Evolutionary conservation across 306 rosid species (phyloP).

Genomic region (Prunus mongolica): DNA sequence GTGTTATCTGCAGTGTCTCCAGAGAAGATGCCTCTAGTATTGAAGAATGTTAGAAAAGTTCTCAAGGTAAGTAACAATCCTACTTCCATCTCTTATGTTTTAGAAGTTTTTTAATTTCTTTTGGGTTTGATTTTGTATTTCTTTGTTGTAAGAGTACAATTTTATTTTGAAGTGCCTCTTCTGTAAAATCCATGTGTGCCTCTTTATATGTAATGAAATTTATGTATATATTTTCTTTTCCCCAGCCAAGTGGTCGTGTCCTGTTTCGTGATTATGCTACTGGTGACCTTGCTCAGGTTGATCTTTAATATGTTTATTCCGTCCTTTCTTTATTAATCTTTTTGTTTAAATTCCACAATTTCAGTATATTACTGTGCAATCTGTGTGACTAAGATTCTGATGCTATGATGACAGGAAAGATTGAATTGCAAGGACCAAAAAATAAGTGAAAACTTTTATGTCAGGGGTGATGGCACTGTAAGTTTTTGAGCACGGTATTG

Average conservation of each 20-base stretch:
- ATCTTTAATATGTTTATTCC: conserved; percentile 8
- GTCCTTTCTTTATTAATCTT: conserved; percentile 1
- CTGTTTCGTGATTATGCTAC: conserved; percentile 88
- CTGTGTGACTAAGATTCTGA: not conserved
- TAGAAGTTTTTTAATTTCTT: not conserved
- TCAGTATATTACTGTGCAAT: not conserved
- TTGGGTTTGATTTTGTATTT: not conserved
- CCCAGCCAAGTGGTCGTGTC: conserved; percentile 71
- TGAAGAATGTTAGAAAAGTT: conserved; percentile 73
- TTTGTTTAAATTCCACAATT: not conserved
- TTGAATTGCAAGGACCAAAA: conserved; percentile 80
- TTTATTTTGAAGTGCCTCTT: not conserved
- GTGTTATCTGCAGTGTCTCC: conserved; percentile 96
- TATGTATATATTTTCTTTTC: conserved; percentile 19
- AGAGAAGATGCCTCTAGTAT: conserved; percentile 74
- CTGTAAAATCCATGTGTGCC: conserved; percentile 11
- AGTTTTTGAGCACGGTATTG: conserved; percentile 29
- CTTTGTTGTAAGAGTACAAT: not conserved
- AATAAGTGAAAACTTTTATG: conserved; percentile 85
- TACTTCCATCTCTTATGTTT: conserved; percentile 3
- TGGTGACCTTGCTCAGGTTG: conserved; percentile 99
- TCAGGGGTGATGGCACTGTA: conserved; percentile 95
- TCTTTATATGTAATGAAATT: conserved; percentile 20
- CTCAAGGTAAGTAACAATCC: conserved; percentile 47
- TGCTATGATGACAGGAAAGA: conserved; percentile 56